A percentile compares a stretch with the other conserved stretches of the same genome.
These are phyloP conservation scores for Eudorina sp. DNA, from an alignment of 139 green algal genomes.

Conservation along the genomic window DNA sequence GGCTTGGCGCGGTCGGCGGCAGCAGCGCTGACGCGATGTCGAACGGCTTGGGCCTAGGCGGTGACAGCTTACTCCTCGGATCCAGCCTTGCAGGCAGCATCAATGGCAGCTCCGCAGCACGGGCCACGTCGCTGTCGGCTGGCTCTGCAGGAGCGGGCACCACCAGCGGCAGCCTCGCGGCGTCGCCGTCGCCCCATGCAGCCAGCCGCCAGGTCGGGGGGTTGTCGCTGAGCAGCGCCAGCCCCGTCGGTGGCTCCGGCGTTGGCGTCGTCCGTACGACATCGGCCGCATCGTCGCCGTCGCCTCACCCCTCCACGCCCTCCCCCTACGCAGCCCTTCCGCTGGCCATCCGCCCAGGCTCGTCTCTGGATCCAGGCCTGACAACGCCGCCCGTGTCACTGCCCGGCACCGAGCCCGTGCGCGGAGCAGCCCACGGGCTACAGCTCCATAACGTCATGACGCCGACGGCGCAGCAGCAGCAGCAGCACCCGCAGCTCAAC, in stretches of 20 bases:
- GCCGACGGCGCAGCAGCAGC: background rate
- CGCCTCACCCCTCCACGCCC: background rate
- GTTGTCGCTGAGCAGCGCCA: background rate
- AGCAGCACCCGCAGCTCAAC: conserved; percentile 5
- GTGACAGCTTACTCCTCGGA: background rate
- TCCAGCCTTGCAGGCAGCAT: background rate
- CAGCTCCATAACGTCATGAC: background rate
- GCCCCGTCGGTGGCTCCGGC: background rate
- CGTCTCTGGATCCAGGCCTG: conserved; percentile 26
- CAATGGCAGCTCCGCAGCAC: background rate
- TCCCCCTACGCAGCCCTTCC: conserved; percentile 6
- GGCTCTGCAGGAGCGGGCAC: background rate
- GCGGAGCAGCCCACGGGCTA: background rate
- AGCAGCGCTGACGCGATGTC: background rate
- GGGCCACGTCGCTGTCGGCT: background rate
- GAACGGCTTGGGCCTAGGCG: background rate
- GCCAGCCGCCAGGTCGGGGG: background rate
- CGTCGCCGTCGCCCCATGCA: background rate
- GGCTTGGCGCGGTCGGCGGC: background rate
- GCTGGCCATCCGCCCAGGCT: conserved; percentile 16
- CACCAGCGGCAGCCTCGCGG: background rate
- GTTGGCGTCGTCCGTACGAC: background rate
- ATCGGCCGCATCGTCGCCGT: background rate
- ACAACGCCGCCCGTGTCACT: conserved; percentile 26
- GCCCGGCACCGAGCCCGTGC: conserved; percentile 32